phyloP scores from a whole-genome alignment of 1,284 basidiomycete genomes.

The Chalciporus sp. region DNA sequence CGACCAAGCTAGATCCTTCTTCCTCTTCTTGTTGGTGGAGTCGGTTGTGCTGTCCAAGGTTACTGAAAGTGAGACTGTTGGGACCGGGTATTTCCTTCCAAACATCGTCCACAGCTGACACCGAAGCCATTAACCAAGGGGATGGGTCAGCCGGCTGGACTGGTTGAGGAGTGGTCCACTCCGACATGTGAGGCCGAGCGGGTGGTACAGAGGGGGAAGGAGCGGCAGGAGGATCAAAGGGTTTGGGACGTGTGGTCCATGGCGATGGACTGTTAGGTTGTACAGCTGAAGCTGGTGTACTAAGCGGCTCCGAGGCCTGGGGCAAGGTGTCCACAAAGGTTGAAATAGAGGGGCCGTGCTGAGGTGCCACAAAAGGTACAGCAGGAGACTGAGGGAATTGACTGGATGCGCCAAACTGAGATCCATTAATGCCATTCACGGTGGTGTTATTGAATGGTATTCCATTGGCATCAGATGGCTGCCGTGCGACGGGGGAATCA shows the following conservation, averaged over 20 bases:
- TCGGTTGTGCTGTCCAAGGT: constrained; percentile 61
- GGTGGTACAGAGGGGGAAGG: constrained; percentile 25
- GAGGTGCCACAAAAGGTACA: constrained; percentile 27
- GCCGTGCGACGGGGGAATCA: constrained; percentile 25
- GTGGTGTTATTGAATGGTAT: constrained; percentile 18
- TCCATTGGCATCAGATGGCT: constrained; percentile 28
- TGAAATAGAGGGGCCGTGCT: constrained; percentile 23
- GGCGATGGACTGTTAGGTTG: constrained; percentile 26
- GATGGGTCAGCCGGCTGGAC: constrained; percentile 40
- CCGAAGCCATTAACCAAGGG: constrained; percentile 54
- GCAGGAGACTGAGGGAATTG: constrained; percentile 34
- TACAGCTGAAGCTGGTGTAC: constrained; percentile 23
- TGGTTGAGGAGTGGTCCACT: constrained; percentile 37
- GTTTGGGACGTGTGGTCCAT: constrained; percentile 22
- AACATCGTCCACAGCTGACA: constrained; percentile 44
- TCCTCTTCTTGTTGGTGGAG: constrained; percentile 35
- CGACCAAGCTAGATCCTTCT: constrained; percentile 9
- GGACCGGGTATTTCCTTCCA: constrained; percentile 49
- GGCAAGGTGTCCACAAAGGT: constrained; percentile 26
- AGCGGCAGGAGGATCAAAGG: constrained; percentile 29
- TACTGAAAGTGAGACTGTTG: constrained; percentile 55
- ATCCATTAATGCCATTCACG: constrained; percentile 21
- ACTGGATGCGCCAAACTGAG: constrained; percentile 22
- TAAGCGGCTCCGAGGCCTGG: constrained; percentile 22
- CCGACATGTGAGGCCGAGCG: constrained; percentile 20